phyloP scores from a whole-genome alignment of 2,329 filamentous ascomycete genomes.

The Cladobotryum protrusum region DNA sequence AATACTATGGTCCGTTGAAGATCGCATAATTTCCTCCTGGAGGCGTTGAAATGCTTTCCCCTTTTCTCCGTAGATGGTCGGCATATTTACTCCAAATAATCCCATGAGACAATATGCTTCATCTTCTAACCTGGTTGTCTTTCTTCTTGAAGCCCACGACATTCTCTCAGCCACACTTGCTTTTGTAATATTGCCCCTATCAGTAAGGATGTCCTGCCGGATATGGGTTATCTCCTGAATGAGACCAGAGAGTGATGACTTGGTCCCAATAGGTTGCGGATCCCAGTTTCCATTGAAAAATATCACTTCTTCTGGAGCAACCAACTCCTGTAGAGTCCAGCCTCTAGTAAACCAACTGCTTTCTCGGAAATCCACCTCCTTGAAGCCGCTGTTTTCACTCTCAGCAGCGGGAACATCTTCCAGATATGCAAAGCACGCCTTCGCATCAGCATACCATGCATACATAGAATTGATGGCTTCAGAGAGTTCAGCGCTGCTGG shows the following conservation, averaged over 20 bases:
- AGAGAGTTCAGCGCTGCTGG: conserved; percentile 9
- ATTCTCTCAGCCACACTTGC: conserved; percentile 16
- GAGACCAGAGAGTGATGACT: conserved; percentile 8
- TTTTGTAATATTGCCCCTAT: not conserved
- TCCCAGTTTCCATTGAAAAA: conserved; percentile 27
- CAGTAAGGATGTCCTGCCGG: too few species aligned
- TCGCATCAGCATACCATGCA: conserved; percentile 10
- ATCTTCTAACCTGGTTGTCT: conserved; percentile 20
- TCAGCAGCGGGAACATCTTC: not conserved
- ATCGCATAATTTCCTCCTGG: conserved; percentile 20
- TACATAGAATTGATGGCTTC: conserved; percentile 15
- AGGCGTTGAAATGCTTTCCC: conserved; percentile 17
- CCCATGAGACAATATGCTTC: conserved; percentile 21
- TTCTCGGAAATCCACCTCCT: not conserved
- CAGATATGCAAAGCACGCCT: conserved; percentile 6
- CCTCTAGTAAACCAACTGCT: conserved; percentile 34
- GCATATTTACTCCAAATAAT: conserved; percentile 21
- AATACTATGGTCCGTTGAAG: conserved; percentile 16
- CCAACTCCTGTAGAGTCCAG: conserved; percentile 61
- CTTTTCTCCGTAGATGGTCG: conserved; percentile 22
- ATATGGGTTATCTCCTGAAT: conserved; percentile 18
- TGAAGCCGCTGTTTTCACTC: too few species aligned
- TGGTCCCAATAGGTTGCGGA: conserved; percentile 18
- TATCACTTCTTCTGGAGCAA: conserved; percentile 35
- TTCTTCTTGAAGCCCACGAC: conserved; percentile 18